Base-by-base conservation (phyloP, 2,329 filamentous ascomycete genomes). In the Scytalidium sp. region DNA sequence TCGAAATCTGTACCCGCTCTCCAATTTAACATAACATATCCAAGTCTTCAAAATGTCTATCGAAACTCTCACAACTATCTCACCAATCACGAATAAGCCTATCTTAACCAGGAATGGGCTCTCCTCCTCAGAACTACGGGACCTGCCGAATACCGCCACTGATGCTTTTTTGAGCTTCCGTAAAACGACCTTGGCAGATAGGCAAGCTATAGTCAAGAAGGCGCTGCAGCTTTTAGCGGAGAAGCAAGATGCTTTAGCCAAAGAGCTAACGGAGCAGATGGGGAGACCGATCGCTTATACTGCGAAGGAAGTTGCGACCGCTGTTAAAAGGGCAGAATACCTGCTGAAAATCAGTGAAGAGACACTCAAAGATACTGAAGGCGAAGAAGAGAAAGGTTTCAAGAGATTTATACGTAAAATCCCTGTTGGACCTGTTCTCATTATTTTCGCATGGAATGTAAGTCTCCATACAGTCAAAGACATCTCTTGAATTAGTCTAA, bases 391-490 rank as follows among this genome's bases (percentile, higher is more conserved):
- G 71, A 82, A 87, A 63, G 92, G 93, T 0, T 97, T 96, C 75
- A 91, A 86, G 72, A 81, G 93, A 57, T 97, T 89, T 65, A 90
- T 97, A 65, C 85, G 85, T 67, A 96, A 95, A 70, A 82, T 90
- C 8, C 90, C 93, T 1, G 81, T 97, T 46, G 93, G 93, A 1
- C 90, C 91, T 10, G 88, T 94, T 15, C 78, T 97, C 51, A 80
- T 97, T 57, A 83, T 97, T 53, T 97, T 97, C 70, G 88, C 93
- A 1, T 97, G 93, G 93, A 97, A 97, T 72, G 91, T 94, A 71
- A 72, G 90, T 78, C 9, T 17, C 10, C 13, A 3, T 13, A 2
- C 41, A 23, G 49, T 22, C 13, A 39, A 27, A 59, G 45, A 41
- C 21, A 40, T 6, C 21, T 29, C 40, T 13, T 17, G 3, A 2